Conservation (phyloP, 768 basidiomycete species). For the Cyclocybe aegerita region DNA sequence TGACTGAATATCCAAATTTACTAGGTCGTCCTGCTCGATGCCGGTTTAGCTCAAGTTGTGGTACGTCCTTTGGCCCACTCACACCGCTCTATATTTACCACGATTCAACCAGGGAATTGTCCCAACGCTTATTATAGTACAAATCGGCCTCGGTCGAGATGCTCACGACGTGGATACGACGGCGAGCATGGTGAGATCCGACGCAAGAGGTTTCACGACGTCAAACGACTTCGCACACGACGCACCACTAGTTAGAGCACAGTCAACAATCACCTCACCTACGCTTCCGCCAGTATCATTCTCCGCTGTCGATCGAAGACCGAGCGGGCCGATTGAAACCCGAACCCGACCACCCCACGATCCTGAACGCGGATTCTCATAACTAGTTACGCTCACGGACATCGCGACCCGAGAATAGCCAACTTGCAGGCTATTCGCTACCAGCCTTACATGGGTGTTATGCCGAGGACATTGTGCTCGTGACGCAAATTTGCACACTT, state of each 20-base stretch:
- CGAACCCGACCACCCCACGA: conserved; percentile 10
- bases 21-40: conserved; percentile 20
- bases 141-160: conserved; percentile 24
- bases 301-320: conserved; percentile 10
- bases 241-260: conserved; percentile 15
- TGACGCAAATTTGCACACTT: no score
- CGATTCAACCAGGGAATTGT: conserved; percentile 23
- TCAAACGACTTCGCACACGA: conserved; percentile 17
- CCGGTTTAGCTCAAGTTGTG: conserved; percentile 25
- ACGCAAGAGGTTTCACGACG: conserved; percentile 16
- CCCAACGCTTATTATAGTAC: conserved; percentile 30
- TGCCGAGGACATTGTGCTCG: no score
- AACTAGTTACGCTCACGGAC: neutral
- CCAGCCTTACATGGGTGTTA: no score
- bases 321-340: conserved; percentile 11
- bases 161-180: conserved; percentile 21
- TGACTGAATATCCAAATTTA: conserved; percentile 1
- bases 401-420: no score
- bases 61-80: conserved; percentile 15
- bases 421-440: no score
- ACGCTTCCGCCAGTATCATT: conserved; percentile 14
- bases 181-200: conserved; percentile 19
- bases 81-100: conserved; percentile 4
- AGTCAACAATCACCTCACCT: conserved; percentile 15
- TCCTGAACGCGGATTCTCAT: conserved; percentile 16